Evolutionary conservation across 1,284 basidiomycete genomes (phyloP), one percentile per base, ranked within the genome.

Genomic region (Moniliophthora roreri): DNA sequence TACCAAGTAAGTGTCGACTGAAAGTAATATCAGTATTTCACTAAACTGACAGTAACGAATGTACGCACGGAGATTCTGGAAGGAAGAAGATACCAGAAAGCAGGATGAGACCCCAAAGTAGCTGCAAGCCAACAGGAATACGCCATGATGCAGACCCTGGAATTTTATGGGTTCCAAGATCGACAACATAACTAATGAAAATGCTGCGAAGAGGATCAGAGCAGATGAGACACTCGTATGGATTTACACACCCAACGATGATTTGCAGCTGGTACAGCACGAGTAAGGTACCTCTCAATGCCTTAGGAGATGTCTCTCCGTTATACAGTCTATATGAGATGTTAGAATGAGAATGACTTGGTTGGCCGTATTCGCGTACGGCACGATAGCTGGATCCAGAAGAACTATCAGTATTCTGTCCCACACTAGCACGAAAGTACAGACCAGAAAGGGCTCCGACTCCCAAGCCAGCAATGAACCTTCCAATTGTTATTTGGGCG

Each of bases 201-300:
- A 91, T 76, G 20, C 87, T 87, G 45, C 15, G 26, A 28, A 56
- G 40, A 36, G 48, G 21, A 36, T 55, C 44, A 55, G 47, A 49
- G 40, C 39, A 39, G 18, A 24, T 28, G 34, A 44, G 20, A 13
- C 35, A 40, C n/a, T 18, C 13, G 24, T 10, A 20, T 24, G 35
- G 18, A 16, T 7, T 16, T 10, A 62, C 75, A 40, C 62, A 84
- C 85, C 85, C 85, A 16, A 78, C 69, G 60, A 88, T 86, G 58
- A 90, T 89, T 63, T 89, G 87, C 9, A 91, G 72, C 64, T 91
- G 89, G 62, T 91, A 91, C 15, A 91, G 67, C 1, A 89, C 87
- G 16, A 91, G 72, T 21, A 91, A 73, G 9, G 84, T 81, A 9
- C 89, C 89, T 64, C 89, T 81, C 56, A 91, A 75, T 4, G 82